A percentile compares a stretch with the other conserved stretches of the same genome.
Evolutionary conservation across 1,284 basidiomycete species (phyloP).

Genomic region (Cryptococcus hybrid): DNA sequence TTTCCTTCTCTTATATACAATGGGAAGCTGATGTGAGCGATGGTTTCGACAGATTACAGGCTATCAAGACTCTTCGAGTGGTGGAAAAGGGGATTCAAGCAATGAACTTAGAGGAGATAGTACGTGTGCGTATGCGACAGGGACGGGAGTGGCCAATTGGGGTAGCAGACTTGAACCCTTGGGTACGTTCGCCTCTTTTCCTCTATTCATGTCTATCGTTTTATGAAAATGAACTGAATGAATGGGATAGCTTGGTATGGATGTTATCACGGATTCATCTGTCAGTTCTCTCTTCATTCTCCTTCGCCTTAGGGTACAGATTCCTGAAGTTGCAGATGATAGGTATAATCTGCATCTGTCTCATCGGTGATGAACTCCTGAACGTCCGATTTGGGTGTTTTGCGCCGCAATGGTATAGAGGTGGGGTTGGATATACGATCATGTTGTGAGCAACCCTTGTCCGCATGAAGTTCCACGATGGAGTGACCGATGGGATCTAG

Average conservation of each 20-base stretch:
- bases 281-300: conserved; percentile 2
- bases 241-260: conserved; percentile 27
- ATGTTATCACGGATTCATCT: conserved; percentile 24
- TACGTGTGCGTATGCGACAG: conserved; percentile 26
- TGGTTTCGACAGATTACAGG: neutral
- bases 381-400: conserved; percentile 34
- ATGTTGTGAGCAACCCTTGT: conserved; percentile 27
- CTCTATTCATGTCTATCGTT: neutral
- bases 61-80: neutral
- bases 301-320: neutral
- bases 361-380: conserved; percentile 27
- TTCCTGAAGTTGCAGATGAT: neutral
- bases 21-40: neutral
- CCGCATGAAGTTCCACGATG: neutral
- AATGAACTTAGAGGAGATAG: conserved; percentile 7
- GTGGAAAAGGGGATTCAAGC: neutral
- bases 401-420: conserved; percentile 32
- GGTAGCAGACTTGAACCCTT: conserved; percentile 17
- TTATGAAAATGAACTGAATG: neutral
- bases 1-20: neutral
- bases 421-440: conserved; percentile 31
- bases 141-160: conserved; percentile 34
- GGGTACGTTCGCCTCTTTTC: conserved; percentile 13
- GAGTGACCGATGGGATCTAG: conserved; percentile 3
- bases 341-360: conserved; percentile 27